Conservation (phyloP, 73 alveolate genomes). For the Blepharisma japonicum region DNA sequence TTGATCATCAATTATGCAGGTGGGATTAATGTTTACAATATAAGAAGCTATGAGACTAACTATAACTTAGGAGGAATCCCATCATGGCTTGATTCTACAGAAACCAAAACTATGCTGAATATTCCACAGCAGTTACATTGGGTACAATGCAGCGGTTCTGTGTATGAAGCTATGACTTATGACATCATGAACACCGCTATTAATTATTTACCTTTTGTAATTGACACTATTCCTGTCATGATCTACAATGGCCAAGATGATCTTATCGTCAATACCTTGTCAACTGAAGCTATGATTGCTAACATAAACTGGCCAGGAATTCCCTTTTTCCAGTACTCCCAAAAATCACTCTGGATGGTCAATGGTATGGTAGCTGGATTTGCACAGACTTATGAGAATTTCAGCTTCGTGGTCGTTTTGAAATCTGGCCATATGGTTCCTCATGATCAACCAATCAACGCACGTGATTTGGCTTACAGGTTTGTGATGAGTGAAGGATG, state of each 20-base stretch:
- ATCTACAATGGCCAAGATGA: slow-evolving; percentile 26
- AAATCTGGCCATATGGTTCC: slow-evolving; percentile 90
- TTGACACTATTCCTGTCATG: neutral
- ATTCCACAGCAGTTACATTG: slow-evolving; percentile 8
- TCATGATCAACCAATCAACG: slow-evolving; percentile 49
- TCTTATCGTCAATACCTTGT: neutral
- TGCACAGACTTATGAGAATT: slow-evolving; percentile 14
- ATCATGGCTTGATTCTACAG: neutral
- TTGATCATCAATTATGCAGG: neutral
- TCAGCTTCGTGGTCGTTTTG: slow-evolving; percentile 40
- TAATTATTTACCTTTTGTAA: neutral
- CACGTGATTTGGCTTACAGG: slow-evolving; percentile 18
- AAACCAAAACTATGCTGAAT: neutral
- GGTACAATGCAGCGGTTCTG: slow-evolving; percentile 8
- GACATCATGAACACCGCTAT: neutral
- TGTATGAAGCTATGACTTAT: neutral
- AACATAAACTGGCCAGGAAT: slow-evolving; percentile 2
- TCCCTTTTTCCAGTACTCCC: neutral
- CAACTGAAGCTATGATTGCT: neutral
- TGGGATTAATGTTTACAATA: neutral
- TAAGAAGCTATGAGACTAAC: neutral
- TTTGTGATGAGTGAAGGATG: slow-evolving; percentile 12
- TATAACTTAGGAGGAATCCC: neutral
- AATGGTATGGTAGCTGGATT: slow-evolving; percentile 2
- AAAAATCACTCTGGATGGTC: slow-evolving; percentile 39